Conservation (phyloP, 2,329 filamentous ascomycete genomes). For the Stachybotrys chartarum region DNA sequence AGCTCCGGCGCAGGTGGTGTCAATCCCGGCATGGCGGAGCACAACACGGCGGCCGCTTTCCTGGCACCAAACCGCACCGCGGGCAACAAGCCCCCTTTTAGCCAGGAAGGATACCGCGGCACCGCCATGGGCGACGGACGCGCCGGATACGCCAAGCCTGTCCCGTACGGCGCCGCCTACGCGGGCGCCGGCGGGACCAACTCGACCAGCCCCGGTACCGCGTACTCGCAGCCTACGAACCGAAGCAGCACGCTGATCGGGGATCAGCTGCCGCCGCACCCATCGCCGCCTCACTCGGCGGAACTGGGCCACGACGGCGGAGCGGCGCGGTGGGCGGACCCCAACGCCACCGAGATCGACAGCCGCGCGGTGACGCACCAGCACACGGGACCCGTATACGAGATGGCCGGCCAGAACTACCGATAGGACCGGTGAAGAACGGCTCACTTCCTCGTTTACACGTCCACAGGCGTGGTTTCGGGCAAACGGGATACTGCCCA, state of each 20-base stretch:
- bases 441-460: not conserved
- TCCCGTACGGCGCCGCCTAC: slow-evolving; percentile 23
- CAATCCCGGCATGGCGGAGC: slow-evolving; percentile 3
- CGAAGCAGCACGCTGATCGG: slow-evolving; percentile 8
- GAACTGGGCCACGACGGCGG: slow-evolving; percentile 26
- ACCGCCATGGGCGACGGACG: slow-evolving; percentile 31
- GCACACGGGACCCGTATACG: slow-evolving; percentile 30
- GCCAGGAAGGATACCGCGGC: slow-evolving; percentile 29
- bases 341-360: slow-evolving; percentile 31
- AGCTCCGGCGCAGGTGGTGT: slow-evolving; percentile 22
- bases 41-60: slow-evolving; percentile 15
- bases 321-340: slow-evolving; percentile 24
- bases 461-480: too few relatives aligned
- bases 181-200: slow-evolving; percentile 11
- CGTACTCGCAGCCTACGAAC: slow-evolving; percentile 15
- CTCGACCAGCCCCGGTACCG: slow-evolving; percentile 13
- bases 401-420: slow-evolving; percentile 33
- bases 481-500: too few relatives aligned
- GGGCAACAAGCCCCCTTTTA: slow-evolving; percentile 11
- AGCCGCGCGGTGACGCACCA: slow-evolving; percentile 23
- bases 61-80: slow-evolving; percentile 17
- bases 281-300: slow-evolving; percentile 17
- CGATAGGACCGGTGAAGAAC: slow-evolving; percentile 14
- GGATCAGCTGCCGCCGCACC: slow-evolving; percentile 16
- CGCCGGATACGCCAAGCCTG: slow-evolving; percentile 30